Evolutionary conservation across 345 rosid genomes (phyloP), one percentile per base, ranked within the genome.

Genomic region (Eucalyptus paniculata): DNA sequence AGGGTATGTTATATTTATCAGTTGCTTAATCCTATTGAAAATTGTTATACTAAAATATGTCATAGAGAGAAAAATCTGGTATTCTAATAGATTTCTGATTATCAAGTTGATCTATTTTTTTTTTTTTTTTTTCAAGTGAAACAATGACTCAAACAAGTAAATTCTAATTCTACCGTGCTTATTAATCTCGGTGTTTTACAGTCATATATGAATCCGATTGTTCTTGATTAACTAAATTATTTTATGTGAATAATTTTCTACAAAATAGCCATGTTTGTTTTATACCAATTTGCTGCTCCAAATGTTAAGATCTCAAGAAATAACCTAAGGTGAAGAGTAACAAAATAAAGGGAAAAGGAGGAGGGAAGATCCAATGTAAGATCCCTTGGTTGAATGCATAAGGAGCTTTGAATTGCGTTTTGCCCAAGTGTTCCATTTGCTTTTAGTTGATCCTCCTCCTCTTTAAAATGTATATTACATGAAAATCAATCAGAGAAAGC

Each of bases 11-110:
- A 50, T 16, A 50, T 3, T 3, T 16, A 50, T 50, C 19, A 50
- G 1, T 50, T 50, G 19, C 0, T 16, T 16, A 50, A 16, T 50
- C 21, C 1, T 8, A 50, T 50, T 50, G 8, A 50, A 50, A 50
- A 50, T 16, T 50, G 1, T 2, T 50, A 50, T 50, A 14, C 17
- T 50, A 5, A 50, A 50, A 50, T 50, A 1, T 0, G 51, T 15
- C 7, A 50, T 50, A 50, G 0, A 50, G 21, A 50, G 21, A 1
- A 50, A 50, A 0, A 16, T 50, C 0, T 6, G 2, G 1, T 0
- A 16, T 50, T 50, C 8, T 3, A 50, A 16, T 50, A 50, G 53
- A 50, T 6, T 0, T 50, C 3, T 50, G 0, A 50, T 50, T 50
- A 50, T 50, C 8, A 16, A 3, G 1, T 50, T 50, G 53, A 50